Conservation (phyloP, 192 early-diverging fungal species). For the Rhizoclosmatium globosum region DNA sequence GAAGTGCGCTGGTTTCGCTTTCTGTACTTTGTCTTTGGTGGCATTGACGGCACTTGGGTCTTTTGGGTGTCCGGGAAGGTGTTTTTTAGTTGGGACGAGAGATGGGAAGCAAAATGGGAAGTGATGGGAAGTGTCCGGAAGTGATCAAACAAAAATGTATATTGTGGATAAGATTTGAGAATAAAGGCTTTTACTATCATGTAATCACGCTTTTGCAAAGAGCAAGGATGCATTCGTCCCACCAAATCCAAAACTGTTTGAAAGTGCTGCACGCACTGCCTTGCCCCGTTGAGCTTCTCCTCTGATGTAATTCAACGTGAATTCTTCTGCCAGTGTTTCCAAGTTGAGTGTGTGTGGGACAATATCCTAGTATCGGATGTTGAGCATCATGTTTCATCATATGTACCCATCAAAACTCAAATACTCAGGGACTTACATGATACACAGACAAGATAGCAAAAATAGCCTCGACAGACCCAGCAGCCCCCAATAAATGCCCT, state of each 20-base stretch:
- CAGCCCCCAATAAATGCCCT: conserved; percentile 95
- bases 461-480: conserved; percentile 92
- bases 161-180: background rate
- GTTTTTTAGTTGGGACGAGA: no score
- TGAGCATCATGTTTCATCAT: background rate
- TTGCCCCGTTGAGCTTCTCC: conserved; percentile 66
- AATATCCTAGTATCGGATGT: conserved; percentile 59
- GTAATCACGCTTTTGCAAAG: conserved; percentile 43
- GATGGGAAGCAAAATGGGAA: background rate
- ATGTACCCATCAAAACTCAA: background rate
- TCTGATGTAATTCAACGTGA: conserved; percentile 86
- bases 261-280: conserved; percentile 71
- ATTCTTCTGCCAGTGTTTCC: conserved; percentile 60
- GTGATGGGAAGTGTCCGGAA: background rate
- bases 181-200: background rate
- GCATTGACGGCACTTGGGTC: no score
- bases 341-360: conserved; percentile 90
- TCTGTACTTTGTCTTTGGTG: no score
- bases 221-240: conserved; percentile 56
- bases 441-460: conserved; percentile 84
- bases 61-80: no score
- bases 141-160: no score
- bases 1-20: no score
- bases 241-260: conserved; percentile 95
- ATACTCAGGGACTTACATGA: conserved; percentile 48